Conservation (phyloP, 2,329 filamentous ascomycete species). For the Xylariaceae sp. region DNA sequence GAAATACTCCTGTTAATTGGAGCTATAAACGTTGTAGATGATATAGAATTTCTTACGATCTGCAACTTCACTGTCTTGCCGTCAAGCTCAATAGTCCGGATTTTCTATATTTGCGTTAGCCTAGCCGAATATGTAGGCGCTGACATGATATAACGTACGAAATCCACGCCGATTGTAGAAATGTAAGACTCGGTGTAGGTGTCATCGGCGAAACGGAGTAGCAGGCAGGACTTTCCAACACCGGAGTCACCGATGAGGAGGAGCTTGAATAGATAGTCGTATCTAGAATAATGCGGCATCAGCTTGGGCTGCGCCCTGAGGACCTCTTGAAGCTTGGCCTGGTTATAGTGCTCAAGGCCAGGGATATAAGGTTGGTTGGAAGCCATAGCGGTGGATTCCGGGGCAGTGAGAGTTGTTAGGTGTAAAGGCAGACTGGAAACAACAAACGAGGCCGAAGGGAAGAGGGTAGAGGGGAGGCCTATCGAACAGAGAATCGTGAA, state of each 20-base stretch:
- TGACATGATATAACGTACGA: slow-evolving; percentile 66
- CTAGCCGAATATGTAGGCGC: slow-evolving; percentile 39
- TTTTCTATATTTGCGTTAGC: slow-evolving; percentile 71
- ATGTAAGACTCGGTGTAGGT: slow-evolving; percentile 99
- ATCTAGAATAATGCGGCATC: slow-evolving; percentile 64
- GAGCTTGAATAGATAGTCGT: slow-evolving; percentile 99
- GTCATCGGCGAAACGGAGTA: slow-evolving; percentile 97
- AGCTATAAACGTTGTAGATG: not conserved
- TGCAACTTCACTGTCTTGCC: slow-evolving; percentile 99
- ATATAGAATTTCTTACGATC: slow-evolving; percentile 71
- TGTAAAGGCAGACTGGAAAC: not conserved
- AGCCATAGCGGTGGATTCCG: slow-evolving; percentile 18
- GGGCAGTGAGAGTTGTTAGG: slow-evolving; percentile 15
- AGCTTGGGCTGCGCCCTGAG: slow-evolving; percentile 15
- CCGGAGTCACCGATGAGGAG: slow-evolving; percentile 99
- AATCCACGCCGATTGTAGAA: slow-evolving; percentile 99
- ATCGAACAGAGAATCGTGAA: not conserved
- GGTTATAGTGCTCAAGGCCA: slow-evolving; percentile 31
- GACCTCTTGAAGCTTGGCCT: slow-evolving; percentile 32
- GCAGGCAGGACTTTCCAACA: slow-evolving; percentile 99
- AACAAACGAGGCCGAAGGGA: slow-evolving; percentile 6
- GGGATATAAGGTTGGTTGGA: slow-evolving; percentile 16
- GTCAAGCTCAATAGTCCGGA: slow-evolving; percentile 98
- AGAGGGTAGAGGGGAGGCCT: slow-evolving; percentile 7
- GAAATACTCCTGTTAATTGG: slow-evolving; percentile 40